Evolutionary conservation across 192 early-diverging fungal species (phyloP), one percentile per base, ranked within the genome.

Genomic region (Gryganskiella cystojenkinii): DNA sequence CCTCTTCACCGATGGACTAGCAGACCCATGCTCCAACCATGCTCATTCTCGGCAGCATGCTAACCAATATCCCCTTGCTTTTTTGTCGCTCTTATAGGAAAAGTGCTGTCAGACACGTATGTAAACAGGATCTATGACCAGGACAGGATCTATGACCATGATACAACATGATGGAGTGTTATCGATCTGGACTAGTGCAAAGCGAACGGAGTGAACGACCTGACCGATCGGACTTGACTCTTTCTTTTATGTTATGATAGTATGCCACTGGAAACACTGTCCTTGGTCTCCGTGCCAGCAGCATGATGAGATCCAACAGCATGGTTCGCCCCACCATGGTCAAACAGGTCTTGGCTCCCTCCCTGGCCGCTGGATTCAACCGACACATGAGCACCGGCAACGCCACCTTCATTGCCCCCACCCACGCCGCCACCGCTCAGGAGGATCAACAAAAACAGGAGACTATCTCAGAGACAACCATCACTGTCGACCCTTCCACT

Each of bases 351-450:
- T 44, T 61, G 54, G 54, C 67, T 35, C 74, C 74, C 11, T 45
- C 66, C 10, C 22, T 78, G 25, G 61, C 61, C 55, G 56, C 74
- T 4, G 74, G 74, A 78, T 35, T 68, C 11, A 44, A 68, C 49
- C 74, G 74, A 51, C 59, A 78, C 43, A 78, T 78, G 73, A 64
- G 65, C 20, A 69, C 73, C 27, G 73, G 64, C 49, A 69, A 59
- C 14, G 33, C 64, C 19, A 78, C 68, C 15, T 64, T 78, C 61
- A 61, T 76, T 33, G 64, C 61, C 45, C 72, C 72, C 31, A 64
- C 60, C 52, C 27, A 51, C 4, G 54, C 61, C 25, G 45, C 58
- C 30, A 49, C 27, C 61, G 33, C 63, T 20, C 37, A 61, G 49
- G 40, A 0, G 49, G 25, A 20, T 43, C 56, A 20, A 27, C 52